Percentiles rank a stretch among this genome's conserved stretches.
phyloP scores from a whole-genome alignment of 2,329 filamentous ascomycete species.

The Allantophomopsis cytisporea region DNA sequence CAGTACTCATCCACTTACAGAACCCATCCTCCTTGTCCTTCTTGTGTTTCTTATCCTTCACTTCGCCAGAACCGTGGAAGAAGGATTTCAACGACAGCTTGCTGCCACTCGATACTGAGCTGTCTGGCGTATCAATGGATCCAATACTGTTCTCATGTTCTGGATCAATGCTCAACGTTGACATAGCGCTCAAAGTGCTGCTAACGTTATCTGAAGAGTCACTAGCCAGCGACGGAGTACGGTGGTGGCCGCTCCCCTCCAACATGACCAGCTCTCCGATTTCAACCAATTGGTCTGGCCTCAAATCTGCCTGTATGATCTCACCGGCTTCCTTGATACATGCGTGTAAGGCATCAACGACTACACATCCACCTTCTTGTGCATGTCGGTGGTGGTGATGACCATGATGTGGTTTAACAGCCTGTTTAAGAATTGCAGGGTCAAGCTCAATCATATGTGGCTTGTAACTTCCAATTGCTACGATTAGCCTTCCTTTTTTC shows the following conservation, averaged over 20 bases:
- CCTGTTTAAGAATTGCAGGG: slow-evolving; percentile 57
- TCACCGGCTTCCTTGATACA: slow-evolving; percentile 78
- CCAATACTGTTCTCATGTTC: not conserved
- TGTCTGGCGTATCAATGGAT: not conserved
- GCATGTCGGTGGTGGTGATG: slow-evolving; percentile 55
- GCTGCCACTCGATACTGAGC: not conserved
- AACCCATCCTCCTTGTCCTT: slow-evolving; percentile 3
- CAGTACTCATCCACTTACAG: slow-evolving; percentile 19
- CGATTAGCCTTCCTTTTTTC: slow-evolving; percentile 56
- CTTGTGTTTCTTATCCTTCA: slow-evolving; percentile 4
- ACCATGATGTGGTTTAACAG: slow-evolving; percentile 36
- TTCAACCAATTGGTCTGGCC: slow-evolving; percentile 68
- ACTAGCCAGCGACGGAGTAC: not conserved
- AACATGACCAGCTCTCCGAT: slow-evolving; percentile 68
- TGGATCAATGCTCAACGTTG: too few relatives aligned
- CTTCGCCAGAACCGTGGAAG: slow-evolving; percentile 3
- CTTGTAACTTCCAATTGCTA: slow-evolving; percentile 58
- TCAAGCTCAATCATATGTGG: slow-evolving; percentile 75
- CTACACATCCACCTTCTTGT: slow-evolving; percentile 48
- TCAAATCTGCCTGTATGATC: slow-evolving; percentile 64
- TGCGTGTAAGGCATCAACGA: slow-evolving; percentile 67
- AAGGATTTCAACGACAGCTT: not conserved
- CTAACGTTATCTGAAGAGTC: not conserved
- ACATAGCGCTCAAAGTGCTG: not conserved
- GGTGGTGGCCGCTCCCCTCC: not conserved